Conservation (phyloP, 495 filamentous ascomycete genomes). For the Lepidopterella palustris region DNA sequence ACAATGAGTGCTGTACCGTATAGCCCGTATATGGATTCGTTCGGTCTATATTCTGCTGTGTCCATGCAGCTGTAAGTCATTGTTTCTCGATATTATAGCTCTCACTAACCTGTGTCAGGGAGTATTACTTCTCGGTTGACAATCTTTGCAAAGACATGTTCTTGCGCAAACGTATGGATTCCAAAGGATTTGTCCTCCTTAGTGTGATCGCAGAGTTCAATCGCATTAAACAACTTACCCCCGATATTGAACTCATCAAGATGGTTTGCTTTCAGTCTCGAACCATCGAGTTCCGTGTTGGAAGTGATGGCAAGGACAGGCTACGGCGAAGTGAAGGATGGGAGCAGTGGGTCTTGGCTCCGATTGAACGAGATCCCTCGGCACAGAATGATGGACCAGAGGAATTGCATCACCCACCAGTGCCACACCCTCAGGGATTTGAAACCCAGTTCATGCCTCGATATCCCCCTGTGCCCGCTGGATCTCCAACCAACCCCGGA, state of each 20-base stretch:
- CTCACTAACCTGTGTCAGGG: conserved; percentile 39
- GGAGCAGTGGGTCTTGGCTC: conserved; percentile 68
- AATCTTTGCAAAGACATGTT: conserved; percentile 94
- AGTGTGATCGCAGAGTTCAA: conserved; percentile 73
- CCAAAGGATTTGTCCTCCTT: conserved; percentile 82
- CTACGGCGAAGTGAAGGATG: conserved; percentile 71
- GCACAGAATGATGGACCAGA: conserved; percentile 55
- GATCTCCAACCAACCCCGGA: conserved; percentile 6
- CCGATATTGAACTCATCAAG: conserved; percentile 66
- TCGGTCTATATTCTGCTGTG: conserved; percentile 50
- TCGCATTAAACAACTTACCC: conserved; percentile 68
- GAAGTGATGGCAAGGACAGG: conserved; percentile 69
- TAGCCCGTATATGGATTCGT: conserved; percentile 52
- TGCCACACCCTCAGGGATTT: conserved; percentile 28
- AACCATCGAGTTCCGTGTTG: conserved; percentile 60
- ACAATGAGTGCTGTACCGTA: conserved; percentile 61
- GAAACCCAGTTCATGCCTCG: conserved; percentile 6
- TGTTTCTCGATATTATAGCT: not conserved
- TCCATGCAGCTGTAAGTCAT: conserved; percentile 59
- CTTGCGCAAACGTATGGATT: conserved; percentile 87
- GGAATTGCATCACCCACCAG: conserved; percentile 33
- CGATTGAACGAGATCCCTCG: conserved; percentile 53
- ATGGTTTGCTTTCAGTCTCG: conserved; percentile 64
- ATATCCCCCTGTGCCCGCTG: conserved; percentile 9
- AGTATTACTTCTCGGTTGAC: conserved; percentile 95